Evolutionary conservation across 1,139 yeast species (phyloP).

Genomic region (Trichomonascaceae sp.): DNA sequence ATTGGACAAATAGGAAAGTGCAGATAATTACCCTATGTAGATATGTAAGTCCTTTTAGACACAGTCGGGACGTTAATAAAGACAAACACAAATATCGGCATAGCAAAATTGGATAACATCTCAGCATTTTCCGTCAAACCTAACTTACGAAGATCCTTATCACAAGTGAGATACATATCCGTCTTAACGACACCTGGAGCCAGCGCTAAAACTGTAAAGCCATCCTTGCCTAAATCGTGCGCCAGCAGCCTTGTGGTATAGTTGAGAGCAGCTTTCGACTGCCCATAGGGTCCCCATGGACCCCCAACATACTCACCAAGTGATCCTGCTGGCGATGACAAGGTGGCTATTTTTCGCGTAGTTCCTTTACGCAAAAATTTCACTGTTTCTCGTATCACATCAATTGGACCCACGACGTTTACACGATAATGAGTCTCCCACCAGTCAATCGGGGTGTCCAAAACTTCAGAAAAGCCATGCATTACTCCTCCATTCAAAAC

Average conservation of each 20-base stretch:
- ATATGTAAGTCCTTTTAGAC: too few relatives aligned
- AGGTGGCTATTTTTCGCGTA: conserved; percentile 21
- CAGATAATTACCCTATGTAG: too few relatives aligned
- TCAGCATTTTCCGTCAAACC: background rate
- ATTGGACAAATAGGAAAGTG: too few relatives aligned
- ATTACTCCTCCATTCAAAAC: conserved; percentile 47
- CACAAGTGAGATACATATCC: conserved; percentile 24
- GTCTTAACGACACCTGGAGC: conserved; percentile 34
- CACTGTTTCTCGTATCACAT: conserved; percentile 22
- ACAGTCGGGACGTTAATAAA: too few relatives aligned
- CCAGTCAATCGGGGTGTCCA: conserved; percentile 25
- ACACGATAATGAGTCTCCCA: conserved; percentile 26
- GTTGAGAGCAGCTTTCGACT: conserved; percentile 36
- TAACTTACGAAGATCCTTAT: background rate
- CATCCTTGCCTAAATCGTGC: conserved; percentile 24
- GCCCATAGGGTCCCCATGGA: conserved; percentile 30
- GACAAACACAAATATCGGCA: too few relatives aligned
- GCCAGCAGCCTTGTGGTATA: conserved; percentile 24
- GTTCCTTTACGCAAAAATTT: conserved; percentile 16
- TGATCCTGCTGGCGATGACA: conserved; percentile 28
- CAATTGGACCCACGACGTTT: conserved; percentile 34
- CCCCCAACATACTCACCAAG: conserved; percentile 18
- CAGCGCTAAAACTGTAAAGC: conserved; percentile 25
- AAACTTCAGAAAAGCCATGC: conserved; percentile 10
- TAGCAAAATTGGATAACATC: background rate